Evolutionary conservation across 495 filamentous ascomycete species (phyloP), one percentile per base, ranked within the genome.

Genomic region (Lasiosphaeria ovina): DNA sequence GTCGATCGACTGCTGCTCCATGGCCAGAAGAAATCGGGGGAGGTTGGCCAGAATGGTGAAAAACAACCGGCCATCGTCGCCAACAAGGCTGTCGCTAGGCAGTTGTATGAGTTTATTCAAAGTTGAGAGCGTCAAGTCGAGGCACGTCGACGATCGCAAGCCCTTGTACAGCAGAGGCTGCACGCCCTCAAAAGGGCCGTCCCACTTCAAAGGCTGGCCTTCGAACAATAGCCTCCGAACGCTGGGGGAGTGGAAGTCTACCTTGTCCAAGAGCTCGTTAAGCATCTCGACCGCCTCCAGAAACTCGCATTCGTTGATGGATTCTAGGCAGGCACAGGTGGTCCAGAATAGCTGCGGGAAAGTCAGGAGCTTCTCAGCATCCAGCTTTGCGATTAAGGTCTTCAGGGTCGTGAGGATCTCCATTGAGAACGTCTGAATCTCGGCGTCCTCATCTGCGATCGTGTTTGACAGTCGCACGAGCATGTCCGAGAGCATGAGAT

Each of bases 331-430:
- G 34, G 94, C 93, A 67, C 92, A 96, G 3, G 90, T 95, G 2
- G 93, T 93, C 94, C 94, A 99, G 75, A 98, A 99, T 2, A 98
- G 76, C 66, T 97, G 92, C 6, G 94, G 93, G 62, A 93, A 97
- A 40, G 88, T 85, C 47, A 96, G 63, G 12, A 99, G 80, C 72
- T 94, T 89, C 24, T 85, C 78, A 3, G 87, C 81, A n/a, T 90
- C 85, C 24, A 97, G 77, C 33, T 91, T 91, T 58, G 84, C 83
- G 59, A 98, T 94, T 57, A 97, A 88, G 0, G 92, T 90, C 60
- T 93, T 91, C 49, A 99, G 72, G 0, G 94, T 98, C 1, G 92
- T 96, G 33, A 99, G 77, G 67, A 98, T 97, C 68, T 99, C 94
- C 88, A 97, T 91, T 3, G 95, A 95, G 72, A 97, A 99, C 3